Evolutionary conservation across 208 protist genomes (phyloP).

Genomic region (Wallacemonas sp.): DNA sequence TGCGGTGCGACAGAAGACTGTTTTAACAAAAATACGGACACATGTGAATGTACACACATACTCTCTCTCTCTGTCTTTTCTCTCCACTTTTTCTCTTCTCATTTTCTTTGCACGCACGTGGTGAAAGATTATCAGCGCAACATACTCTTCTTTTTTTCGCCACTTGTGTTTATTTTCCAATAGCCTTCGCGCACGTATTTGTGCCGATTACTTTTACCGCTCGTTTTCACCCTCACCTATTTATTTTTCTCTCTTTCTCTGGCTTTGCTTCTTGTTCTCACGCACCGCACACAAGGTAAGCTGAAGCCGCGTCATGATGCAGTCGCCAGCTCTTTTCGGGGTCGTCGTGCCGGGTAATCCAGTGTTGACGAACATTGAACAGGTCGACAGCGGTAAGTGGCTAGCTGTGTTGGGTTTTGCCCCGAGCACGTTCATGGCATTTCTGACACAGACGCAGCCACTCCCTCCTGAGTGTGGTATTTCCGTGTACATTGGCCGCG

Average conservation of each 20-base stretch:
- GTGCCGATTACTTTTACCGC: not conserved
- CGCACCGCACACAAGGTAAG: not conserved
- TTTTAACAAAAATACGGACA: no score
- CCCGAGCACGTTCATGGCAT: constrained; percentile 61
- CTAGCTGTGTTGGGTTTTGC: constrained; percentile 40
- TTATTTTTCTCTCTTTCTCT: constrained; percentile 6
- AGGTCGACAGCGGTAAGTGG: constrained; percentile 54
- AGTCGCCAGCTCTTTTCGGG: constrained; percentile 35
- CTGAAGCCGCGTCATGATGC: not conserved
- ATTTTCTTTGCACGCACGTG: not conserved
- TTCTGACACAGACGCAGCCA: constrained; percentile 55
- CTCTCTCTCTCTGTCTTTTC: not conserved
- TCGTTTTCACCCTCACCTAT: no score
- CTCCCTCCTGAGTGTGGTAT: constrained; percentile 42
- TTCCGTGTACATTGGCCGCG: constrained; percentile 61
- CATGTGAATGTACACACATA: no score
- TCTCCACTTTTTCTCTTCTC: constrained; percentile 5
- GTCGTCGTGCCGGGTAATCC: constrained; percentile 70
- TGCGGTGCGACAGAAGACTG: no score
- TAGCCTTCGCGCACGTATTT: not conserved
- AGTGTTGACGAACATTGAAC: constrained; percentile 39
- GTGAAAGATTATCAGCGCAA: no score
- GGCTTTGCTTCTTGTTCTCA: constrained; percentile 8
- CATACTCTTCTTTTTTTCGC: no score
- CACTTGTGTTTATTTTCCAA: no score